phyloP scores from a whole-genome alignment of 2,329 filamentous ascomycete genomes.

The Apiospora kogelbergensis region DNA sequence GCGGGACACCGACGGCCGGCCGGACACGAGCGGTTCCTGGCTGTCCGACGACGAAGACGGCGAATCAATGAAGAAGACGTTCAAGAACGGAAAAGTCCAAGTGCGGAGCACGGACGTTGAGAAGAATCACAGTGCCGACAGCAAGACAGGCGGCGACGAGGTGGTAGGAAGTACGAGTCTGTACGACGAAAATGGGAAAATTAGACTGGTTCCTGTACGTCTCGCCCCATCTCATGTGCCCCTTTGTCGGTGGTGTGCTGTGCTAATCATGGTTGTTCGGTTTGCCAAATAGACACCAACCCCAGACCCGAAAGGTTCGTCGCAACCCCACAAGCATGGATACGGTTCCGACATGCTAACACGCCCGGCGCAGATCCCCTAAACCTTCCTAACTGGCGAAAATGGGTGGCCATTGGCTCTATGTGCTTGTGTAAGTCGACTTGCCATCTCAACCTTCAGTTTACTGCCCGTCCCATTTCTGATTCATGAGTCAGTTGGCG shows the following conservation, averaged over 20 bases:
- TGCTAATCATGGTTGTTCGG: not conserved
- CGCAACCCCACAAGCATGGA: not conserved
- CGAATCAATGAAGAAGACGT: not conserved
- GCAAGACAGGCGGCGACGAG: not conserved
- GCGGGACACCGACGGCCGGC: not conserved
- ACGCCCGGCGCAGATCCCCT: conserved; percentile 26
- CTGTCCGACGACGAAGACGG: not conserved
- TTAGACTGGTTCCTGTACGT: conserved; percentile 2
- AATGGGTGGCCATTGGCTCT: conserved; percentile 29
- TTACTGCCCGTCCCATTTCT: not conserved
- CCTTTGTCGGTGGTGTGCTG: too few relatives aligned
- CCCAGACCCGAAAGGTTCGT: conserved; percentile 8
- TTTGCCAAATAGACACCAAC: not conserved
- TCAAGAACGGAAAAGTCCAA: not conserved
- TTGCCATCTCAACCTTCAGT: not conserved
- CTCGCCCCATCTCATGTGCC: not conserved
- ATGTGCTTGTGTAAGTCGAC: conserved; percentile 30
- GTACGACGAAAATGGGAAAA: conserved; percentile 6
- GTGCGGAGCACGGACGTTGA: conserved; percentile 5
- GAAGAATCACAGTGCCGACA: not conserved
- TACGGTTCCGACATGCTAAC: not conserved
- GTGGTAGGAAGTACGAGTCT: conserved; percentile 5
- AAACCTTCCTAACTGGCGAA: conserved; percentile 31
- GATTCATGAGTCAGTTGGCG: conserved; percentile 22
- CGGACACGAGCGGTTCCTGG: not conserved